These are phyloP conservation scores for Schizochytrium sp. DNA, from an alignment of 108 stramenopile genomes.

Conservation along the genomic window DNA sequence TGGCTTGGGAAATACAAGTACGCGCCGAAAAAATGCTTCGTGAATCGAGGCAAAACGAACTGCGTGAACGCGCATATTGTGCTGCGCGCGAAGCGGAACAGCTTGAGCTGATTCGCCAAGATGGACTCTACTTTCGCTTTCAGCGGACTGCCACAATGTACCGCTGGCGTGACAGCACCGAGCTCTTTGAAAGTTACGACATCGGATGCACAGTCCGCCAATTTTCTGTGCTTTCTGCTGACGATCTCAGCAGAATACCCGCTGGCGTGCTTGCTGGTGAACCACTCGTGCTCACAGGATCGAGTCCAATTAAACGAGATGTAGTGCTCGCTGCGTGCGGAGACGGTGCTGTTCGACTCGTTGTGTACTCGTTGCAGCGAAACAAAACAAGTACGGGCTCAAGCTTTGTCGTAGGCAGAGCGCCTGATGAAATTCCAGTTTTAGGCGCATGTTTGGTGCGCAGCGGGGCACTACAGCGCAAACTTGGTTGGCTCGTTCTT, in stretches of 20 bases:
- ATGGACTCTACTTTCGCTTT: neutral
- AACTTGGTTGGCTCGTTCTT: neutral
- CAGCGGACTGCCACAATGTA: neutral
- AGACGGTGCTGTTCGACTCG: neutral
- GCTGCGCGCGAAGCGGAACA: neutral
- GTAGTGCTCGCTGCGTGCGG: neutral
- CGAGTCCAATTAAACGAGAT: neutral
- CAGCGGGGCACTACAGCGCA: neutral
- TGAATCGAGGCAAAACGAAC: neutral
- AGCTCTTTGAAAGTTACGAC: neutral
- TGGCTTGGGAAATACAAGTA: neutral
- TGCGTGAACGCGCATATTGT: neutral
- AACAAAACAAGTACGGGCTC: neutral
- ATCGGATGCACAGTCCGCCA: neutral
- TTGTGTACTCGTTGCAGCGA: neutral
- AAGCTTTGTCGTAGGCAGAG: neutral
- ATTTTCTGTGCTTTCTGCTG: neutral
- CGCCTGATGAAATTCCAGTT: neutral
- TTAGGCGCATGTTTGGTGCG: neutral
- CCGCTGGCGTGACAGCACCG: neutral
- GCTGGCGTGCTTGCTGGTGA: neutral
- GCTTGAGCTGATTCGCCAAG: neutral
- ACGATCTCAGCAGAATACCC: neutral
- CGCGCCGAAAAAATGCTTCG: neutral
- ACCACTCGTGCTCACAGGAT: neutral